Base-by-base conservation (phyloP, 2,329 filamentous ascomycete species). In the Alternaria sp. region DNA sequence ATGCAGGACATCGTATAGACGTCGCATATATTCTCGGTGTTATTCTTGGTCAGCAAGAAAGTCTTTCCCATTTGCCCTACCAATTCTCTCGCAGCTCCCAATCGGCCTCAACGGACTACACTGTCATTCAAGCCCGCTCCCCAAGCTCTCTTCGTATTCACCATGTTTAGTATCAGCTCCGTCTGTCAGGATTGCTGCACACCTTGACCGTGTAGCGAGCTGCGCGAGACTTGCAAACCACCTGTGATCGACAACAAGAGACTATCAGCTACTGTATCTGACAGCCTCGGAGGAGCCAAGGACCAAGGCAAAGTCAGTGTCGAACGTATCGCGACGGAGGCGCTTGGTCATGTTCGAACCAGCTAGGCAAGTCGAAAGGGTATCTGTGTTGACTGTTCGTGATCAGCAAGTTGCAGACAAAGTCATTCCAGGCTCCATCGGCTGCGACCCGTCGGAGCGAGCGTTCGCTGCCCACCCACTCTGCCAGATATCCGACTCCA, bases 401-500 rank as follows among this genome's bases (percentile, higher is more conserved):
- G 82, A 82, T 10, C 26, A 26, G 8, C 15, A 17, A 7, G 15
- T 28, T 5, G 10, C 12, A 50, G 19, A 83, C 77, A 67, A 83
- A 83, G 65, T 83, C 81, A 83, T 81, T 55, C 79, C 81, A 12
- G 81, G 76, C 62, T 83, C 81, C 3, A 68, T 59, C 26, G 82
- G 65, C 28, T 71, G 74, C 13, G 74, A 69, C 8, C 69, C 72
- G 32, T 77, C 68, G 57, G 78, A 81, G 12, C 70, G 65, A 6
- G 76, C 81, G 1, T 77, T 71, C 10, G 80, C 69, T 55, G 81
- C 78, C 81, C 81, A 83, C 11, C 78, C 71, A 58, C 82, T 81
- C 62, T 83, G 80, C 81, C 81, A 82, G 5, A 79, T 80, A 36
- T 79, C 72, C n/a, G 83, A 66, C 21, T 69, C 62, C 7, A 82